Percentiles rank a stretch among this genome's conserved stretches.
Evolutionary conservation across 2,329 filamentous ascomycete genomes (phyloP).

Genomic region (Cladobotryum mycophilum): DNA sequence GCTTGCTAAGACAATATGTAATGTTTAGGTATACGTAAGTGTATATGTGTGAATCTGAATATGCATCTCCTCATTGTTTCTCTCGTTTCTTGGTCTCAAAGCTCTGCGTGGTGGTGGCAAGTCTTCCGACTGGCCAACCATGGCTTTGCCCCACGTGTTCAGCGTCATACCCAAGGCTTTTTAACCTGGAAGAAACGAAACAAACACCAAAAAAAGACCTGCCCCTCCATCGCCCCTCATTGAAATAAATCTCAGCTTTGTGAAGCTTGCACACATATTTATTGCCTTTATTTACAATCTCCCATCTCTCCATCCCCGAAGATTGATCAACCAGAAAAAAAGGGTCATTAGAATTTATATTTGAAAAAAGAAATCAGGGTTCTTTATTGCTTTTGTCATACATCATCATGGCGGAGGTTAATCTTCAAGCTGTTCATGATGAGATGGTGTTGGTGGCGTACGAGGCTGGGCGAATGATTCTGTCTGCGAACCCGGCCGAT

Average conservation of each 20-base stretch:
- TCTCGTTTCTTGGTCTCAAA: not conserved
- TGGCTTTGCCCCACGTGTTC: constrained; percentile 1
- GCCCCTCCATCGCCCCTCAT: constrained; percentile 10
- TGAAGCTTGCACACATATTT: not conserved
- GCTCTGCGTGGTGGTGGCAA: not conserved
- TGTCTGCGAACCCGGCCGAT: constrained; percentile 52
- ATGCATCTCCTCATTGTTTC: too few relatives aligned
- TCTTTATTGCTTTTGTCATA: not conserved
- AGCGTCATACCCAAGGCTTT: not conserved
- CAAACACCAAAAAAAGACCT: not conserved
- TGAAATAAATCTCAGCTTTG: not conserved
- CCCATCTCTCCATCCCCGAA: too few relatives aligned
- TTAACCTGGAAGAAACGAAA: not conserved
- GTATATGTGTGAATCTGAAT: too few relatives aligned
- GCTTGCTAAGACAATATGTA: too few relatives aligned
- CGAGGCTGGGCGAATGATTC: constrained; percentile 59
- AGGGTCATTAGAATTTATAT: too few relatives aligned
- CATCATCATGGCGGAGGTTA: constrained; percentile 44
- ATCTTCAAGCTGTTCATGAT: constrained; percentile 57
- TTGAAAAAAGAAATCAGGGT: too few relatives aligned
- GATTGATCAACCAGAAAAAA: too few relatives aligned
- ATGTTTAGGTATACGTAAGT: too few relatives aligned
- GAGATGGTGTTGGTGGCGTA: constrained; percentile 53
- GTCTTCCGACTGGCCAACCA: too few relatives aligned
- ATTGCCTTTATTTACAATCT: too few relatives aligned